Evolutionary conservation across 192 early-diverging fungal species (phyloP).

Genomic region (Coemansia nantahalensis): DNA sequence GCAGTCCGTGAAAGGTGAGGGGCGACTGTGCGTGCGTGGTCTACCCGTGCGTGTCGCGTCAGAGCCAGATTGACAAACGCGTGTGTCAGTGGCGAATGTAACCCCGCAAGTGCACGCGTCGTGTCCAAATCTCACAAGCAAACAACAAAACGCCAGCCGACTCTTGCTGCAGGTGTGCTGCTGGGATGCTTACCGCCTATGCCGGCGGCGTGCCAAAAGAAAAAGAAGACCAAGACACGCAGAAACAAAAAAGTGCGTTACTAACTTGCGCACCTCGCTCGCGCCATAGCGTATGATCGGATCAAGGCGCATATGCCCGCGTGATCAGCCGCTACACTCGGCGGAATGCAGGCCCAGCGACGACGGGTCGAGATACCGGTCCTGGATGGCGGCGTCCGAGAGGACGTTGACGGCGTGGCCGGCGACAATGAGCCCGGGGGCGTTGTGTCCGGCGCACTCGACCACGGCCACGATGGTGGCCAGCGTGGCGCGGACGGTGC

Average conservation of each 20-base stretch:
- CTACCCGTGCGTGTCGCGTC: too few relatives aligned
- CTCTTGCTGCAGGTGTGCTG: too few relatives aligned
- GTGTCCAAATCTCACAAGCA: too few relatives aligned
- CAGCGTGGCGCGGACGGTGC: constrained; percentile 66
- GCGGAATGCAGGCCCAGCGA: constrained; percentile 39
- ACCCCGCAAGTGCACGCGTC: too few relatives aligned
- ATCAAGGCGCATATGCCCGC: constrained; percentile 1
- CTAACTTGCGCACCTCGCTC: too few relatives aligned
- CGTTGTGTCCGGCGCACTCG: constrained; percentile 59
- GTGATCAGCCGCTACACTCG: constrained; percentile 7
- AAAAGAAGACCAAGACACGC: not conserved
- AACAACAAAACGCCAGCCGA: too few relatives aligned
- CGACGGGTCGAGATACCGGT: constrained; percentile 40
- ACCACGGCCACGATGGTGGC: constrained; percentile 62
- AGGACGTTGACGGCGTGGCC: constrained; percentile 63
- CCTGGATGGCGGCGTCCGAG: constrained; percentile 42
- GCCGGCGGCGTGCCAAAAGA: not conserved
- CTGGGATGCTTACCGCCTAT: not conserved
- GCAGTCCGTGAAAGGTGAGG: not conserved
- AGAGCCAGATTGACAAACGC: too few relatives aligned
- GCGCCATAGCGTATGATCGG: too few relatives aligned
- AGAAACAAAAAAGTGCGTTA: constrained; percentile 2
- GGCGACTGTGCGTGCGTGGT: too few relatives aligned
- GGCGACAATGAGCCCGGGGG: constrained; percentile 79
- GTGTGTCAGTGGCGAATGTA: too few relatives aligned